These are phyloP conservation scores for Odonthalia washingtoniensis DNA, from an alignment of 31 red algal species.

Conservation along the genomic window DNA sequence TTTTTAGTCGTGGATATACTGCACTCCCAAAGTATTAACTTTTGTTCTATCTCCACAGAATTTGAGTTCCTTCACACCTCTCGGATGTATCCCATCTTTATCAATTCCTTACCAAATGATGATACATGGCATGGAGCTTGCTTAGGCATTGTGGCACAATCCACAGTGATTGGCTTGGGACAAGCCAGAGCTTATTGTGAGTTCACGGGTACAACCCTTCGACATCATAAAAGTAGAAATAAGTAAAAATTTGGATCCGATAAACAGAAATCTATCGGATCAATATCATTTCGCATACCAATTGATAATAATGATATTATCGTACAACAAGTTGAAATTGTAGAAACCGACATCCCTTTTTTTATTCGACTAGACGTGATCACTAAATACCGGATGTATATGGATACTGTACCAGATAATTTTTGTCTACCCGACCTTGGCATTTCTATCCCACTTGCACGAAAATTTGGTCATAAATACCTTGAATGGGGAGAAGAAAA, in stretches of 20 bases:
- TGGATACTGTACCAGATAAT: constrained; percentile 6
- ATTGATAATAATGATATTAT: neutral
- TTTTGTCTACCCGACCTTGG: neutral
- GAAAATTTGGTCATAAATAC: neutral
- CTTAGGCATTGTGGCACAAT: neutral
- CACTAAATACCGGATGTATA: neutral
- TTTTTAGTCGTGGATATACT: too few relatives aligned
- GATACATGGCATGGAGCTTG: too few relatives aligned
- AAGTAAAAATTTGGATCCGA: neutral
- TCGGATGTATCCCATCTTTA: too few relatives aligned
- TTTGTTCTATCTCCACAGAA: too few relatives aligned
- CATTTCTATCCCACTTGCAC: neutral
- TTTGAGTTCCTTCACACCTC: too few relatives aligned
- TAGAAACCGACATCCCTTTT: neutral
- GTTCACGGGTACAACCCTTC: neutral
- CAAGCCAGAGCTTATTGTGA: neutral
- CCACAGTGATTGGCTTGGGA: neutral
- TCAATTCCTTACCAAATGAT: too few relatives aligned
- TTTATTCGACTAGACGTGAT: neutral
- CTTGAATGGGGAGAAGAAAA: neutral
- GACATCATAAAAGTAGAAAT: neutral
- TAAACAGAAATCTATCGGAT: neutral
- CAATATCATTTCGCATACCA: neutral
- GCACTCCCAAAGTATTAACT: too few relatives aligned
- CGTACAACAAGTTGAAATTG: neutral